These are phyloP conservation scores for Lactarius sanguifluus DNA, from an alignment of 768 basidiomycete genomes.

Conservation along the genomic window DNA sequence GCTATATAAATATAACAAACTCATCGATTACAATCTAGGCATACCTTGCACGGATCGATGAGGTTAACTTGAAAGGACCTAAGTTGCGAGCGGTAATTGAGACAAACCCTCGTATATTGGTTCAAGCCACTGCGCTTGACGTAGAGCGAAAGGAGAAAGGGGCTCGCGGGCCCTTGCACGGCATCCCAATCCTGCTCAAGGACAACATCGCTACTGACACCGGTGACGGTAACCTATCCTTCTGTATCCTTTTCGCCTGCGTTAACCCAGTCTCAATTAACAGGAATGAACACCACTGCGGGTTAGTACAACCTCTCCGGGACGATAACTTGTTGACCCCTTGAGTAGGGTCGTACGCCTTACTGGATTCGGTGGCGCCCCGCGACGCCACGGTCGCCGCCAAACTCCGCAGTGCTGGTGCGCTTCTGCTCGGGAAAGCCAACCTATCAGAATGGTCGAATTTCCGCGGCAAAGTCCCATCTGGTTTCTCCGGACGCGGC, in stretches of 20 bases:
- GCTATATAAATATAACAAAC: background rate
- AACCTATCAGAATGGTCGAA: constrained; percentile 46
- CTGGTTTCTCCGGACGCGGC: constrained; percentile 48
- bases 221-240: constrained; percentile 33
- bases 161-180: constrained; percentile 50
- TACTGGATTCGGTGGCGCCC: constrained; percentile 37
- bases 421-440: constrained; percentile 45
- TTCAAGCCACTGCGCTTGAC: constrained; percentile 52
- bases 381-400: constrained; percentile 37
- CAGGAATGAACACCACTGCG: constrained; percentile 41
- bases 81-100: constrained; percentile 59
- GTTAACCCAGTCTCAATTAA: background rate
- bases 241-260: background rate
- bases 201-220: constrained; percentile 42
- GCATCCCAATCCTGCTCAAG: constrained; percentile 54
- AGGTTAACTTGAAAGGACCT: constrained; percentile 65
- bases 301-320: constrained; percentile 25
- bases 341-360: constrained; percentile 36
- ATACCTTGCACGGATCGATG: constrained; percentile 64
- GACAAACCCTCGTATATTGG: constrained; percentile 52
- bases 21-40: constrained; percentile 42
- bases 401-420: constrained; percentile 37
- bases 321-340: background rate
- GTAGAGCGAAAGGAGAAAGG: constrained; percentile 43
- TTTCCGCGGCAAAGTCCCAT: constrained; percentile 40